These are phyloP conservation scores for Apiotrichum domesticum DNA, from an alignment of 1,284 basidiomycete species.

Conservation along the genomic window DNA sequence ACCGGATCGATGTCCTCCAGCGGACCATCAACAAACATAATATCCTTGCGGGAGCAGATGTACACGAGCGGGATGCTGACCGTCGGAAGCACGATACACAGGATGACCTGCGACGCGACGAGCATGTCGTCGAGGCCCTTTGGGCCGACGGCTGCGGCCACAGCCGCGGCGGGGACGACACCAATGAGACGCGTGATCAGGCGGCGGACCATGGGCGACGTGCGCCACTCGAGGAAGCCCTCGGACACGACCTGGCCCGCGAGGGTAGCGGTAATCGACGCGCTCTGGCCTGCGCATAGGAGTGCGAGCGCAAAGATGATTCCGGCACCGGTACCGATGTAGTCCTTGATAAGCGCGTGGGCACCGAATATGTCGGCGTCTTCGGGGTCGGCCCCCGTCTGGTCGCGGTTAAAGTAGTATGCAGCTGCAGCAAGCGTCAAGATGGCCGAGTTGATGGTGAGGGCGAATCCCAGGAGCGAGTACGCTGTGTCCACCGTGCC, in stretches of 20 bases:
- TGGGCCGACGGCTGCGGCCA: constrained; percentile 69
- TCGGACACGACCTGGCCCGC: constrained; percentile 89
- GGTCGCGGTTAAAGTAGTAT: constrained; percentile 58
- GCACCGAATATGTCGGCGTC: constrained; percentile 77
- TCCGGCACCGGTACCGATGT: constrained; percentile 66
- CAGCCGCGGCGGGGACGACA: constrained; percentile 76
- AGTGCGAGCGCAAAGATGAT: constrained; percentile 80
- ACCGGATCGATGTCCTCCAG: constrained; percentile 12
- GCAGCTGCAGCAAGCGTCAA: constrained; percentile 57
- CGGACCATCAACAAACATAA: constrained; percentile 60
- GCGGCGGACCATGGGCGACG: constrained; percentile 73
- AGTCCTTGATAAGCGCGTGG: constrained; percentile 60
- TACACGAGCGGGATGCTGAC: constrained; percentile 73
- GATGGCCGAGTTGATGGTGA: constrained; percentile 75
- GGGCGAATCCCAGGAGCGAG: constrained; percentile 68
- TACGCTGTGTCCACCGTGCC: constrained; percentile 53
- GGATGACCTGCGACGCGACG: constrained; percentile 78
- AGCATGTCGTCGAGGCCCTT: constrained; percentile 73
- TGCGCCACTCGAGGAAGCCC: constrained; percentile 85
- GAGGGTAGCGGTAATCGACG: constrained; percentile 85
- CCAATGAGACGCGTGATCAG: constrained; percentile 76
- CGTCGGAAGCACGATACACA: constrained; percentile 84
- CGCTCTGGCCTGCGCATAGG: constrained; percentile 80
- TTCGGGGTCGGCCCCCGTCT: constrained; percentile 24
- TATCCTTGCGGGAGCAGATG: constrained; percentile 60